Conservation (phyloP, 2,329 filamentous ascomycete species). For the Paraphaeosphaeria minitans region DNA sequence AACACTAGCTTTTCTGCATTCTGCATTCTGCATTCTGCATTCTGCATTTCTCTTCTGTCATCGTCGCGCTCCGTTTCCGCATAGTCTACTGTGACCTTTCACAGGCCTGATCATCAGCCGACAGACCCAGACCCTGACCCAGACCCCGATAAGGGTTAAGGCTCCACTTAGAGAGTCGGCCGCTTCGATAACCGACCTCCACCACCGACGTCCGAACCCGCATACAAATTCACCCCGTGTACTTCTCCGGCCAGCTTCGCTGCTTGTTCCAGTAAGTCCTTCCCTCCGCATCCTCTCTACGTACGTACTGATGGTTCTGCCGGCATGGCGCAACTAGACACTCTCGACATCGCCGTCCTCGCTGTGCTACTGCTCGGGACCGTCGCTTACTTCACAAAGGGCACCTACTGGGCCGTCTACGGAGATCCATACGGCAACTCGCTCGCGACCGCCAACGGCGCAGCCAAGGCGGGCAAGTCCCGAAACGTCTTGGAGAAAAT, state of each 20-base stretch:
- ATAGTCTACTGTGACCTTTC: not conserved
- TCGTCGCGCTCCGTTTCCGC: not conserved
- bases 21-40: not conserved
- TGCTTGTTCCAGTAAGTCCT: slow-evolving; percentile 25
- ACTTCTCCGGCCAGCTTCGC: slow-evolving; percentile 29
- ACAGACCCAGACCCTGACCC: slow-evolving; percentile 8
- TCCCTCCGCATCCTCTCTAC: slow-evolving; percentile 18
- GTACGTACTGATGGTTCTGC: slow-evolving; percentile 11
- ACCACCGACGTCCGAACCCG: slow-evolving; percentile 18
- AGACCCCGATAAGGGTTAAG: slow-evolving; percentile 16
- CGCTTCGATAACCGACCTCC: slow-evolving; percentile 22
- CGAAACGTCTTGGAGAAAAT: slow-evolving; percentile 94
- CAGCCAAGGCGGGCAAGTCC: slow-evolving; percentile 79
- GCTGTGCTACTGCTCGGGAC: slow-evolving; percentile 83
- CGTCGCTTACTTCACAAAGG: slow-evolving; percentile 96
- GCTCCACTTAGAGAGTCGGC: slow-evolving; percentile 19
- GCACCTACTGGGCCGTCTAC: slow-evolving; percentile 85
- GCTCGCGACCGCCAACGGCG: slow-evolving; percentile 68
- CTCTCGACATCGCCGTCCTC: slow-evolving; percentile 91
- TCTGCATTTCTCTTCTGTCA: too few species aligned
- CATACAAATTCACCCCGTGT: slow-evolving; percentile 36
- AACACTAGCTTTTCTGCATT: not conserved
- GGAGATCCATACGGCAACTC: slow-evolving; percentile 88
- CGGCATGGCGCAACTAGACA: slow-evolving; percentile 92
- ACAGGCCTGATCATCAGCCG: slow-evolving; percentile 14